Evolutionary conservation across 257 asterid genomes (phyloP).

Genomic region (Eustoma russellianum): DNA sequence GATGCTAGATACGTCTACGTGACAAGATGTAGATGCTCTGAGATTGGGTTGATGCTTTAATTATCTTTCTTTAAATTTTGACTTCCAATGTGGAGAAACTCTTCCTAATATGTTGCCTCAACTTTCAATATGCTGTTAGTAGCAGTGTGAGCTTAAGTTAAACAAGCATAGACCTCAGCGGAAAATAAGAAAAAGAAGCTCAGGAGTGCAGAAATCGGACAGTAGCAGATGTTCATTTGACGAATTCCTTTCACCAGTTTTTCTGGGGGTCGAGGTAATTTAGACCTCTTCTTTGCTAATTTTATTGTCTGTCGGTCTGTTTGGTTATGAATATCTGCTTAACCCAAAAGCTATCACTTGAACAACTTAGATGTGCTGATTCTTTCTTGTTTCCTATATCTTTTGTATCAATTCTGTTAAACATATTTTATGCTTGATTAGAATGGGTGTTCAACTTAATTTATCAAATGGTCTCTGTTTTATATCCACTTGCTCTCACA

Average conservation of each 20-base stretch:
- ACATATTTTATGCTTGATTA: no score
- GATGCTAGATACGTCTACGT: not conserved
- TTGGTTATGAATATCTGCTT: not conserved
- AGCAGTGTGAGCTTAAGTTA: conserved; percentile 22
- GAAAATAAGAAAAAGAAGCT: conserved; percentile 19
- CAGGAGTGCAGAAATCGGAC: conserved; percentile 15
- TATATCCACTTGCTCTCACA: no score
- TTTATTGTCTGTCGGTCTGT: not conserved
- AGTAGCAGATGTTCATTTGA: conserved; percentile 19
- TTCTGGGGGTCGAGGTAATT: conserved; percentile 27
- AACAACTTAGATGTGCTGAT: no score
- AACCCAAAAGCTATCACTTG: no score
- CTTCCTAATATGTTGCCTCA: not conserved
- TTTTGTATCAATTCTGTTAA: no score
- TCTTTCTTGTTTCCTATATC: no score
- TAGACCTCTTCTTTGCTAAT: not conserved
- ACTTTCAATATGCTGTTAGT: conserved; percentile 2
- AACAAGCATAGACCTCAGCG: conserved; percentile 15
- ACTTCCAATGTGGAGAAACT: not conserved
- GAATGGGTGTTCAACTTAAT: no score
- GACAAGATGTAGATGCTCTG: not conserved
- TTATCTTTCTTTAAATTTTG: not conserved
- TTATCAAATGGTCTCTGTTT: no score
- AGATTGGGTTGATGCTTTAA: not conserved
- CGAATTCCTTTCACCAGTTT: conserved; percentile 17